These are phyloP conservation scores for Tricholoma sp. DNA, from an alignment of 768 basidiomycete genomes.

Conservation along the genomic window DNA sequence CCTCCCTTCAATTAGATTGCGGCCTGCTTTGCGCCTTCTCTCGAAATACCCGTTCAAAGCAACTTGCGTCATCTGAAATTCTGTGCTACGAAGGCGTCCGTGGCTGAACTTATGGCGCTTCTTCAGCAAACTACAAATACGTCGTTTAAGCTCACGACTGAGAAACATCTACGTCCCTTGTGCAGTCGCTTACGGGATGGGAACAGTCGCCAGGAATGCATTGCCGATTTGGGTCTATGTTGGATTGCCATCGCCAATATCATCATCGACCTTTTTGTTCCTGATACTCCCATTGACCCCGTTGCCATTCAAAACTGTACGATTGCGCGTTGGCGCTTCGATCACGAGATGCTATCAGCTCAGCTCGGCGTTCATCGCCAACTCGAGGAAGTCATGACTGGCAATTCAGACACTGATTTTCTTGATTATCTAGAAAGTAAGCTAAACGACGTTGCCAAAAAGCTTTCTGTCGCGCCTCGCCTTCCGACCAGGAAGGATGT, in stretches of 20 bases:
- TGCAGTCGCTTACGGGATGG: conserved; percentile 13
- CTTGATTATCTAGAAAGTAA: conserved; percentile 38
- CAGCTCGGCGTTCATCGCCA: conserved; percentile 51
- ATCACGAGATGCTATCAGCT: conserved; percentile 33
- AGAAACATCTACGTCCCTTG: conserved; percentile 24
- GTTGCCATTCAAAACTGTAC: conserved; percentile 54
- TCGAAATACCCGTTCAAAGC: conserved; percentile 23
- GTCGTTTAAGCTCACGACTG: conserved; percentile 30
- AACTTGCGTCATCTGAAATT: conserved; percentile 13
- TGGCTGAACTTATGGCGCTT: conserved; percentile 22
- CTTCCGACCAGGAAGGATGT: conserved; percentile 36
- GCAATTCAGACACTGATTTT: conserved; percentile 48
- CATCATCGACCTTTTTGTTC: conserved; percentile 70
- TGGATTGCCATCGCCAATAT: conserved; percentile 62
- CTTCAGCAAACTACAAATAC: conserved; percentile 28
- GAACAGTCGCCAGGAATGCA: conserved; percentile 3
- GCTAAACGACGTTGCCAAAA: conserved; percentile 24
- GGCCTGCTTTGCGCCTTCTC: conserved; percentile 38
- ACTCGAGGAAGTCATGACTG: conserved; percentile 52
- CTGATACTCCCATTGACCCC: conserved; percentile 85
- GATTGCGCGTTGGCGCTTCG: conserved; percentile 36
- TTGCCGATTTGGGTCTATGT: conserved; percentile 24
- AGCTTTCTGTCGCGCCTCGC: conserved; percentile 21
- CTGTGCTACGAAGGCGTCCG: conserved; percentile 15
- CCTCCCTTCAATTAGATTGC: conserved; percentile 29